These are phyloP conservation scores for Talaromyces rugulosus DNA, from an alignment of 2,329 filamentous ascomycete species.

Conservation along the genomic window DNA sequence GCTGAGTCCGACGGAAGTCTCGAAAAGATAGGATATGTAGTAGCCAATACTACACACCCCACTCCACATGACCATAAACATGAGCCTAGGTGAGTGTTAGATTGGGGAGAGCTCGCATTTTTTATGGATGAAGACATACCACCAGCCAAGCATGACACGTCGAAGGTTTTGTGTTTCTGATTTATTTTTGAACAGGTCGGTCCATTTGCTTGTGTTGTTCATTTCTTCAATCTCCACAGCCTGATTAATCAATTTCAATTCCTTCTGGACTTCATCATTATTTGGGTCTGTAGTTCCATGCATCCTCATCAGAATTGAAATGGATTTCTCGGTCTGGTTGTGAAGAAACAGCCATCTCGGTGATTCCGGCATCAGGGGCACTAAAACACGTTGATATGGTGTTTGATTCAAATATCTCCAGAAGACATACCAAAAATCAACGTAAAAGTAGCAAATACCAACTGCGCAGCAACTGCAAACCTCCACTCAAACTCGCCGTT, in stretches of 20 bases:
- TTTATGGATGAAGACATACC: constrained; percentile 4
- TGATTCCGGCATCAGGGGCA: constrained; percentile 16
- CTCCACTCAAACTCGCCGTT: constrained; percentile 13
- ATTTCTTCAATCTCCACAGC: constrained; percentile 12
- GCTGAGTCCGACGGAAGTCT: constrained; percentile 17
- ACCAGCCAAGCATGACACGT: constrained; percentile 13
- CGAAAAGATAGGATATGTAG: constrained; percentile 20
- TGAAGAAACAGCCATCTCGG: constrained; percentile 19
- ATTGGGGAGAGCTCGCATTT: not conserved
- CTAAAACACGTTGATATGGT: not conserved
- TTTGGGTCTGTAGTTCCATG: not conserved
- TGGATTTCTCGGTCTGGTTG: constrained; percentile 7
- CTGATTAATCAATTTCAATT: constrained; percentile 13
- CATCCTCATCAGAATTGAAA: constrained; percentile 8
- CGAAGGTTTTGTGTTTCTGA: constrained; percentile 14
- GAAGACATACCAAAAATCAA: not conserved
- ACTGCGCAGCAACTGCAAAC: constrained; percentile 20
- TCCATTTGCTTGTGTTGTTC: constrained; percentile 11
- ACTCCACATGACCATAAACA: constrained; percentile 16
- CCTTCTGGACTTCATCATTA: constrained; percentile 8
- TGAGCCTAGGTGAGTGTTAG: constrained; percentile 2
- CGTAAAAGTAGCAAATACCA: constrained; percentile 31
- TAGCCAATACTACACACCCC: constrained; percentile 12
- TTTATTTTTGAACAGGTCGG: constrained; percentile 12
- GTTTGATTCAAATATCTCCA: not conserved